A percentile compares a stretch with the other conserved stretches of the same genome.
Evolutionary conservation across 1,284 basidiomycete species (phyloP).

Genomic region (Sphaerobolus stellatus): DNA sequence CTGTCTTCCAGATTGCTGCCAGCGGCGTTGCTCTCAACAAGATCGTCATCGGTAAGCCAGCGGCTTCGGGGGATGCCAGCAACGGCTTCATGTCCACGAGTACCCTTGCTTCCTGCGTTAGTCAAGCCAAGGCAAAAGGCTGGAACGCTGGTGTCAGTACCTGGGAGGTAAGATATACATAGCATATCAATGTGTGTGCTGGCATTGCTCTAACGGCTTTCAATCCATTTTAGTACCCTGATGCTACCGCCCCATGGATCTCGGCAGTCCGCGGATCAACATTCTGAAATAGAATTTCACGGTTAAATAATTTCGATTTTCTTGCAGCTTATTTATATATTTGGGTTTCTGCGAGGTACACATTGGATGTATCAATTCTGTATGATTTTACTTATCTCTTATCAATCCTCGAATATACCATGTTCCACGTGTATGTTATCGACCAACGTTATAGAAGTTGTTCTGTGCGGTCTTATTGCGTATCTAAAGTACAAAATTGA

Average conservation of each 20-base stretch:
- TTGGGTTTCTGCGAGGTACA: too few relatives aligned
- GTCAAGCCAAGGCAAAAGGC: slow-evolving; percentile 25
- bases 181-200: neutral
- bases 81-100: slow-evolving; percentile 23
- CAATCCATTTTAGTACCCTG: slow-evolving; percentile 12
- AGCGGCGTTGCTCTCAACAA: slow-evolving; percentile 13
- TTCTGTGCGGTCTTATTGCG: too few relatives aligned
- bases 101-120: slow-evolving; percentile 19
- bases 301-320: neutral
- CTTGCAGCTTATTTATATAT: too few relatives aligned
- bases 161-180: slow-evolving; percentile 27
- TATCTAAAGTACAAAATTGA: too few relatives aligned
- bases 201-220: too few relatives aligned
- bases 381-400: too few relatives aligned
- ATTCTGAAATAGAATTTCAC: slow-evolving; percentile 7
- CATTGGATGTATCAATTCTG: too few relatives aligned
- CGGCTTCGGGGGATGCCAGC: slow-evolving; percentile 18
- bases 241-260: slow-evolving; percentile 16
- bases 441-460: too few relatives aligned
- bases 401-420: too few relatives aligned
- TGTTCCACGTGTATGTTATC: too few relatives aligned
- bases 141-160: slow-evolving; percentile 40
- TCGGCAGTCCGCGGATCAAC: slow-evolving; percentile 10
- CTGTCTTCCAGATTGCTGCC: slow-evolving; percentile 11
- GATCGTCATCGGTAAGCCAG: slow-evolving; percentile 12